Conservation (phyloP, 2,329 filamentous ascomycete genomes). For the Talaromyces sp. region DNA sequence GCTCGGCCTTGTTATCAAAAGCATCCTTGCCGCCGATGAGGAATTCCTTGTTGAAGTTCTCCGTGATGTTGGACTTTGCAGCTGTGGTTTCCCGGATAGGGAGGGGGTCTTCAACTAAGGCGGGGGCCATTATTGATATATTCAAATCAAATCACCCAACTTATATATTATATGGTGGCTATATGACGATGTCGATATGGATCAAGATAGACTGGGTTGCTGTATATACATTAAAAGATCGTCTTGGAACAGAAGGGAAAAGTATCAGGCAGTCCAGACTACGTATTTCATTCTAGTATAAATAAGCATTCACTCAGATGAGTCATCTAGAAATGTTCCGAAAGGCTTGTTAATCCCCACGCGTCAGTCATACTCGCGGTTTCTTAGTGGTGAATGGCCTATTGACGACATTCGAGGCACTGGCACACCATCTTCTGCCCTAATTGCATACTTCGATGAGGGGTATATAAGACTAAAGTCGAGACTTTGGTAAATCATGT, state of each 20-base stretch:
- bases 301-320: background rate
- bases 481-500: background rate
- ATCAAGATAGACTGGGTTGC: background rate
- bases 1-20: slow-evolving; percentile 49
- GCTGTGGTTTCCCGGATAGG: slow-evolving; percentile 28
- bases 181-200: background rate
- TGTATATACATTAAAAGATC: background rate
- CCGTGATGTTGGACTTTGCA: slow-evolving; percentile 28
- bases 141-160: too few species aligned
- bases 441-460: slow-evolving; percentile 8
- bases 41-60: slow-evolving; percentile 37
- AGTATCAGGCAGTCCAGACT: background rate
- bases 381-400: background rate
- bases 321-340: background rate
- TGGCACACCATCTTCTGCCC: slow-evolving; percentile 1
- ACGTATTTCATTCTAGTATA: background rate
- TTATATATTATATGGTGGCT: background rate
- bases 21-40: slow-evolving; percentile 28
- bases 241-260: background rate
- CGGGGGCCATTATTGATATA: slow-evolving; percentile 32
- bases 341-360: background rate
- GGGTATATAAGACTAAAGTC: background rate
- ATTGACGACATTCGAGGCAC: background rate
- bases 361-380: background rate
- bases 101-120: slow-evolving; percentile 28